phyloP scores from a whole-genome alignment of 495 filamentous ascomycete genomes.

The Penicillium arizonense region DNA sequence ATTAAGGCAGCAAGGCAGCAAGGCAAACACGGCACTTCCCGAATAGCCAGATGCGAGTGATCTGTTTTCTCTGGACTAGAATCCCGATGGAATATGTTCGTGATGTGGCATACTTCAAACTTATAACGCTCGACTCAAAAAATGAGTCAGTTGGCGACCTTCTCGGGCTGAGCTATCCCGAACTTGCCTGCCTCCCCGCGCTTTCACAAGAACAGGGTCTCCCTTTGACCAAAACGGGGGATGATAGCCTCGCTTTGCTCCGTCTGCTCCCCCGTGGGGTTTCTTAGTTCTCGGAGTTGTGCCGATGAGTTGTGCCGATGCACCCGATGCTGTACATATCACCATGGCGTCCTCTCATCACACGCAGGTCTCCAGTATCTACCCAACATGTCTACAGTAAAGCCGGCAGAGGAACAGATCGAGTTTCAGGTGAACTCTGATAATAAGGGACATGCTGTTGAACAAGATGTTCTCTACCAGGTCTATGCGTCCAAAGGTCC shows the following conservation, averaged over 20 bases:
- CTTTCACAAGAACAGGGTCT: background rate
- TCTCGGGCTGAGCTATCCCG: constrained; percentile 13
- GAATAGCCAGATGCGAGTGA: background rate
- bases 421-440: constrained; percentile 10
- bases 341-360: no score
- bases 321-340: background rate
- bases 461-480: constrained; percentile 33
- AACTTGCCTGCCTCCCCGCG: constrained; percentile 10
- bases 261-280: constrained; percentile 1
- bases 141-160: no score
- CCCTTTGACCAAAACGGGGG: background rate
- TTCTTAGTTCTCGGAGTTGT: constrained; percentile 13
- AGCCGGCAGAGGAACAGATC: constrained; percentile 14
- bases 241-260: background rate
- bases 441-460: constrained; percentile 9
- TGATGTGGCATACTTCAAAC: no score
- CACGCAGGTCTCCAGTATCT: no score
- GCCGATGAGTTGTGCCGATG: constrained; percentile 16
- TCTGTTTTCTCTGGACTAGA: no score
- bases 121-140: background rate
- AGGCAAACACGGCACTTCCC: no score
- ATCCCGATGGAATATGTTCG: no score
- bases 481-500: constrained; percentile 28
- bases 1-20: constrained; percentile 1
- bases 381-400: background rate